Percentiles rank a stretch among this genome's conserved stretches.
Evolutionary conservation across 164 flowering plant species (phyloP).

Genomic region (Echeveria elegans): DNA sequence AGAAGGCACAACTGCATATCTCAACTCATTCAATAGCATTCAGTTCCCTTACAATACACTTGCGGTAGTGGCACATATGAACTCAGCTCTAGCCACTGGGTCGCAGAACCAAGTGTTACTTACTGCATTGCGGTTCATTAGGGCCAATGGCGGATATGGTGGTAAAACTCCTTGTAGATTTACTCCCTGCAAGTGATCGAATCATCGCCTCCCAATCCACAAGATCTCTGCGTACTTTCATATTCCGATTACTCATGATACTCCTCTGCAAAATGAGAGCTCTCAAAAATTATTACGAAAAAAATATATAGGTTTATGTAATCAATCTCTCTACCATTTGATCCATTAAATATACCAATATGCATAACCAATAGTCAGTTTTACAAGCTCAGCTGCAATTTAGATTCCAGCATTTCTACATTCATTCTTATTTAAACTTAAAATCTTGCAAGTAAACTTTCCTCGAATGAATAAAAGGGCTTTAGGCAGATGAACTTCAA

Average conservation of each 20-base stretch:
- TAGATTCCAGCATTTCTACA: no score
- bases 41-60: conserved; percentile 48
- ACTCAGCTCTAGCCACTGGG: conserved; percentile 53
- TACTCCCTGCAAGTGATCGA: conserved; percentile 53
- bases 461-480: no score
- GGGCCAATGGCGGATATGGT: conserved; percentile 62
- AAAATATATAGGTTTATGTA: background rate
- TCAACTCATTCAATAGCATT: conserved; percentile 72
- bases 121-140: conserved; percentile 59
- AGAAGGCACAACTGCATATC: conserved; percentile 74
- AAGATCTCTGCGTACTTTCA: background rate
- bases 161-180: conserved; percentile 39
- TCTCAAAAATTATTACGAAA: background rate
- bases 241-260: background rate
- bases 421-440: no score
- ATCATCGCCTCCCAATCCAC: background rate
- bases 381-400: no score
- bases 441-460: no score
- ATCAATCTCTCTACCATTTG: background rate
- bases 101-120: conserved; percentile 35
- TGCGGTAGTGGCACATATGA: conserved; percentile 33
- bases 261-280: background rate
- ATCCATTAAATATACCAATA: background rate
- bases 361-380: no score
- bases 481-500: no score